phyloP scores from a whole-genome alignment of 305 asterid genomes.

The Fraxinus dipetala region DNA sequence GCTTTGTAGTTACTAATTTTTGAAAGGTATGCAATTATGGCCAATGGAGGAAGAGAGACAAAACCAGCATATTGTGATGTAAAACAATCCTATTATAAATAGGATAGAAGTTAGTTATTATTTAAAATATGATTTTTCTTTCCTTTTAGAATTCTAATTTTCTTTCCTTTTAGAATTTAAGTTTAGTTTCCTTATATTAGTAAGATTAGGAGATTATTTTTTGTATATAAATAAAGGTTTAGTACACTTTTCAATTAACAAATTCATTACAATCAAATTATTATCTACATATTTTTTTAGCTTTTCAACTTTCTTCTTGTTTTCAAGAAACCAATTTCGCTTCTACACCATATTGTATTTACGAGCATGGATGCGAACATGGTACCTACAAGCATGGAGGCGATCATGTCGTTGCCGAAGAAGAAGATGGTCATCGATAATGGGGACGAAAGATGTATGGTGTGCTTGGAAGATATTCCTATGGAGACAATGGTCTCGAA shows the following conservation, averaged over 20 bases:
- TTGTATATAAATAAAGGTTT: not conserved
- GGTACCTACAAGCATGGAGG: not conserved
- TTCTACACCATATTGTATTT: not conserved
- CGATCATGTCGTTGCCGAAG: not conserved
- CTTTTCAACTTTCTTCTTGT: not conserved
- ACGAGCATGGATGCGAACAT: not conserved
- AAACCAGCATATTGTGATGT: not conserved
- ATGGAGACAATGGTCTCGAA: not conserved
- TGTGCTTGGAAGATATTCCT: not conserved
- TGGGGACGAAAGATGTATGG: not conserved
- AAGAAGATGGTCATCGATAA: not conserved
- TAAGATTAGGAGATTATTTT: not conserved
- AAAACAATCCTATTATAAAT: not conserved
- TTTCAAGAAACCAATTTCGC: not conserved
- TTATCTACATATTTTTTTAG: not conserved
- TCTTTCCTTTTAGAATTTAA: not conserved
- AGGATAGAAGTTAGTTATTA: not conserved
- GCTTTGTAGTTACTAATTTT: not conserved
- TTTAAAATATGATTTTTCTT: not conserved
- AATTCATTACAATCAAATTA: not conserved
- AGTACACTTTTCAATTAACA: not conserved
- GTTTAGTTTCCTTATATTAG: not conserved
- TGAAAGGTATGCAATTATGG: not conserved
- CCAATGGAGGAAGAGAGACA: not conserved
- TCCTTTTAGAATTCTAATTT: too few relatives aligned